Conservation (phyloP, 2,329 filamentous ascomycete species). For the Diaporthe caulivora region DNA sequence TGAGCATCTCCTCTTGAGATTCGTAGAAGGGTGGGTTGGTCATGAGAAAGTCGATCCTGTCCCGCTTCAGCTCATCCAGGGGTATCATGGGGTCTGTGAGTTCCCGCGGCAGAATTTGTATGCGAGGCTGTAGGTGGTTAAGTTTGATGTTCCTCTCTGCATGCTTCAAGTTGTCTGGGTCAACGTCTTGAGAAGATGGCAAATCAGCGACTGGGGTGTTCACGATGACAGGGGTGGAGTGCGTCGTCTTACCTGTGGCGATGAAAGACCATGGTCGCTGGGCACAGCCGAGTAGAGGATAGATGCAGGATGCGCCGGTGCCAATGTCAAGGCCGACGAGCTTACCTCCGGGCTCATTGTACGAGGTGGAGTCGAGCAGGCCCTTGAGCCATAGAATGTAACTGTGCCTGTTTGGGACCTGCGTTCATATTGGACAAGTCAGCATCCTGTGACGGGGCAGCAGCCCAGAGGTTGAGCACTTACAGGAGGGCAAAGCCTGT, state of each 20-base stretch:
- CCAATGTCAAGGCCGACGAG: slow-evolving; percentile 86
- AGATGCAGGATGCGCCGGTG: slow-evolving; percentile 92
- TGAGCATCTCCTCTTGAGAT: slow-evolving; percentile 76
- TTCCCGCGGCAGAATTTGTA: slow-evolving; percentile 71
- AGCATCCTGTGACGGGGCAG: slow-evolving; percentile 1
- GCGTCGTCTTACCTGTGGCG: slow-evolving; percentile 63
- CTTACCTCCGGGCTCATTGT: slow-evolving; percentile 59
- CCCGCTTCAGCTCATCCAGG: slow-evolving; percentile 63
- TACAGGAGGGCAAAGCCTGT: slow-evolving; percentile 90
- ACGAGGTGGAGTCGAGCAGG: slow-evolving; percentile 79
- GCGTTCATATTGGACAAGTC: slow-evolving; percentile 5
- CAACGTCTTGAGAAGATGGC: slow-evolving; percentile 72
- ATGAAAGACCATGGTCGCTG: slow-evolving; percentile 81
- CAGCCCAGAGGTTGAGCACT: too few relatives aligned
- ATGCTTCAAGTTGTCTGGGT: slow-evolving; percentile 74
- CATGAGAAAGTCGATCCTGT: slow-evolving; percentile 83
- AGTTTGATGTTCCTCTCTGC: slow-evolving; percentile 75
- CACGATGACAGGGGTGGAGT: not conserved
- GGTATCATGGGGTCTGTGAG: slow-evolving; percentile 71
- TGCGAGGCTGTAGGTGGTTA: slow-evolving; percentile 75
- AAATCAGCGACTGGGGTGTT: slow-evolving; percentile 1
- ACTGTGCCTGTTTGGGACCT: slow-evolving; percentile 79
- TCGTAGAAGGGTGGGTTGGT: slow-evolving; percentile 95
- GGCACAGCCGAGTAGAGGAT: slow-evolving; percentile 82
- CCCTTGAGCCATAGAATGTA: slow-evolving; percentile 92